Base-by-base conservation (phyloP, 495 filamentous ascomycete genomes). In the Lasiosphaeria hispida region DNA sequence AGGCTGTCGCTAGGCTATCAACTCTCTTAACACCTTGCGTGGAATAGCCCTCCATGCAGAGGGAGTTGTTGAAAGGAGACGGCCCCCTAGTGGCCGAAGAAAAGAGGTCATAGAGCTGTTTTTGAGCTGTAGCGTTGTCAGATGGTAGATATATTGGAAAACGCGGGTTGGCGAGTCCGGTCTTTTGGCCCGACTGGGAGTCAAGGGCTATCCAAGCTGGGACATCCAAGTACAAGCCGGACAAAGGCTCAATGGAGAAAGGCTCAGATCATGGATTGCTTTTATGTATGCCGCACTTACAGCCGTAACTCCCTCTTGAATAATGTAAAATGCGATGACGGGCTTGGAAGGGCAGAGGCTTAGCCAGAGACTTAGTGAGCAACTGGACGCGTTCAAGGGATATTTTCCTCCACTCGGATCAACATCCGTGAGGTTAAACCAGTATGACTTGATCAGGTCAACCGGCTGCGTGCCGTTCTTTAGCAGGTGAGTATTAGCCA, bases 401-500 rank as follows among this genome's bases (percentile, higher is more conserved):
- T 40, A 47, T 50, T 58, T 35, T 34, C 39, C 35, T 62, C 60
- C 8, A 72, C 61, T 47, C 18, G 18, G 13, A 65, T 79, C 77
- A 37, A 69, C 53, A 8, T 60, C 59, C 10, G 74, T 69, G 40
- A 66, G 62, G 63, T 80, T 77, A 43, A 77, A 57, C 72, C 74
- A 82, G 66, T 78, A 79, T 3, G 76, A 79, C 75, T 80, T 81
- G 67, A 75, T 75, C 36, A 81, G 11, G 51, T 67, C 72, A 4
- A 57, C 68, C 34, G 75, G 69, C 60, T 77, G 70, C 37, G 64
- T 74, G 10, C 73, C 70, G 51, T 73, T 69, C 48, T 73, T 62
- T 65, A 65, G 59, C 11, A 77, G 64, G 47, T 75, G 55, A 11
- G 75, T 63, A 59, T 84, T 83, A 38, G 69, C 69, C n/a, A n/a